Evolutionary conservation across 2,329 filamentous ascomycete genomes (phyloP).

Genomic region (Aspergillus brasiliensis): DNA sequence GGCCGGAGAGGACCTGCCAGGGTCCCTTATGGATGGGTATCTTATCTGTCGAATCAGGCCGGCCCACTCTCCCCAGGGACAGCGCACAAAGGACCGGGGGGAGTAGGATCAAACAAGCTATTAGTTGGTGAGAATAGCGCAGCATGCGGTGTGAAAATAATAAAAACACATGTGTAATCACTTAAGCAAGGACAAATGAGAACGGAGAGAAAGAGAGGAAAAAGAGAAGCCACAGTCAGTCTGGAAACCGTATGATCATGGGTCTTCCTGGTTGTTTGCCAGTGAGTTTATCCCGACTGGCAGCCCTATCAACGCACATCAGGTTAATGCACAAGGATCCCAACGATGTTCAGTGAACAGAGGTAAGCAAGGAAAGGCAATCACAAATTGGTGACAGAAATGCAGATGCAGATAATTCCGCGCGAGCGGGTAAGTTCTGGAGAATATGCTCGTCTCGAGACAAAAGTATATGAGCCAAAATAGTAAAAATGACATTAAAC

Average conservation of each 20-base stretch:
- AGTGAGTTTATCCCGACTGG: background rate
- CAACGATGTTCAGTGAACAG: background rate
- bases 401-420: background rate
- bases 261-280: background rate
- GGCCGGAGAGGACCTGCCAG: background rate
- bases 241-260: background rate
- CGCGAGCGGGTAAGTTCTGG: background rate
- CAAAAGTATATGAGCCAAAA: background rate
- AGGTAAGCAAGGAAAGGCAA: background rate
- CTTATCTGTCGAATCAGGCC: constrained; percentile 5
- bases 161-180: background rate
- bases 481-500: background rate
- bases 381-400: background rate
- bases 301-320: background rate
- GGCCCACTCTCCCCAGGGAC: background rate
- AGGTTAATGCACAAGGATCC: background rate
- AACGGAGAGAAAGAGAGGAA: background rate
- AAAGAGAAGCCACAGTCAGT: background rate
- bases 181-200: background rate
- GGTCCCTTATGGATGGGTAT: background rate
- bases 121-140: background rate
- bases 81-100: background rate
- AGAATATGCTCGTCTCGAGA: background rate
- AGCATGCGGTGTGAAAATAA: background rate
- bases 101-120: background rate